These are phyloP conservation scores for Cordyceps farinosa DNA, from an alignment of 2,329 filamentous ascomycete genomes.

Conservation along the genomic window DNA sequence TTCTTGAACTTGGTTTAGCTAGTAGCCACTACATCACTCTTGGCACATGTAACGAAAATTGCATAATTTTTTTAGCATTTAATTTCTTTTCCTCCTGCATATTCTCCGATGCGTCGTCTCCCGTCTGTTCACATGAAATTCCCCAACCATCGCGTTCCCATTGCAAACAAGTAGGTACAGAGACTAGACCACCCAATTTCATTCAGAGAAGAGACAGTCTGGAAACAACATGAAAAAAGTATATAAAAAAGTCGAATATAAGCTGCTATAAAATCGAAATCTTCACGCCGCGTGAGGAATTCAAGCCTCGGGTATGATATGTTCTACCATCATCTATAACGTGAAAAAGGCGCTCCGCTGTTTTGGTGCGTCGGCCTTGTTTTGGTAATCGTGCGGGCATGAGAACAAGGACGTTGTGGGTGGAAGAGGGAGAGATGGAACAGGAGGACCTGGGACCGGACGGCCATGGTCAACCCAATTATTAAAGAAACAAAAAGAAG, in stretches of 20 bases:
- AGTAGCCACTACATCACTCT: background rate
- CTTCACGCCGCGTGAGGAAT: slow-evolving; percentile 9
- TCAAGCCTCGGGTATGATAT: slow-evolving; percentile 16
- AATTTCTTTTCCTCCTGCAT: background rate
- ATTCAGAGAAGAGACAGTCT: background rate
- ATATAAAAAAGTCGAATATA: slow-evolving; percentile 10
- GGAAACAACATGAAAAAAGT: background rate
- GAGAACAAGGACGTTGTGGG: background rate
- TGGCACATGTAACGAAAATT: background rate
- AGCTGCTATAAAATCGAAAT: slow-evolving; percentile 7
- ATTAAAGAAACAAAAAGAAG: slow-evolving; percentile 7
- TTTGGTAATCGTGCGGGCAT: background rate
- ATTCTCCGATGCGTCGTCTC: background rate
- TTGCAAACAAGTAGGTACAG: background rate
- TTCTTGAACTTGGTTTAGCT: background rate
- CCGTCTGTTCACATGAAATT: background rate
- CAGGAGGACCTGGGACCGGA: slow-evolving; percentile 9
- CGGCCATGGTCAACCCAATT: slow-evolving; percentile 10
- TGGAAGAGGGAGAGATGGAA: background rate
- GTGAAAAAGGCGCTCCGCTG: background rate
- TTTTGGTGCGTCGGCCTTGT: background rate
- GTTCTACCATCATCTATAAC: slow-evolving; percentile 15
- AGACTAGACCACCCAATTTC: background rate
- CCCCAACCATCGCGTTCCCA: background rate
- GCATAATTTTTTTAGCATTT: background rate